Base-by-base conservation (phyloP, 768 basidiomycete genomes). In the Leccinum disarticulatum region DNA sequence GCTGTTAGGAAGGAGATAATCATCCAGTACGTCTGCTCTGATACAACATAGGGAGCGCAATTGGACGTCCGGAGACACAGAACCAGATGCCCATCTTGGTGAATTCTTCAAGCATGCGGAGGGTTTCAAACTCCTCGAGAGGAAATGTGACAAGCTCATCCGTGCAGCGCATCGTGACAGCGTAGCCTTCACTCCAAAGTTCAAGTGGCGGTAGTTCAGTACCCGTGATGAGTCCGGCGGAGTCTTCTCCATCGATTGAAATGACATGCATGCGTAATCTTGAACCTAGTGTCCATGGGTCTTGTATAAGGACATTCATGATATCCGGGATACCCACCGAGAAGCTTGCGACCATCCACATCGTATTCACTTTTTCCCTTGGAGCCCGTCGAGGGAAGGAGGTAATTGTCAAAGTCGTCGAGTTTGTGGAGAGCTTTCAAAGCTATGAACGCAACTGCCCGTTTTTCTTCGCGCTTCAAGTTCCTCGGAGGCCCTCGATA, bases 391-490 rank as follows among this genome's bases (percentile, higher is more conserved):
- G 81, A 77, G 0, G 94, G 93, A 10, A 93, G 79, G 3, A 96
- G 80, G 67, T 90, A 87, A 58, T 93, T 86, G 66, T 95, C 88
- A 64, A 95, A 87, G 5, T 91, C 87, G 31, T 88, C 82, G 19
- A 91, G 75, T 30, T 78, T 76, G 61, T 87, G 83, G 15, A 96
- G 79, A 3, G 78, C 77, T 64, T 83, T 86, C 19, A 92, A 90
- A 3, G 88, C 93, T 61, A 84, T 73, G 70, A 92, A 95, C 0
- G 92, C 90, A 11, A 84, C 92, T 3, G 89, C 88, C 8, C 93
- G 86, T 65, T 86, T 91, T 0, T 93, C 93, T 67, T 91, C 91
- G 60, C 82, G 86, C 70, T 93, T 95, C 13, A 89, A 83, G 49
- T 79, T 75, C 58, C 81, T 83, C 4, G 55, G 60, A 3, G 90